These are phyloP conservation scores for Polyplosphaeria fusca DNA, from an alignment of 495 filamentous ascomycete genomes.

Conservation along the genomic window DNA sequence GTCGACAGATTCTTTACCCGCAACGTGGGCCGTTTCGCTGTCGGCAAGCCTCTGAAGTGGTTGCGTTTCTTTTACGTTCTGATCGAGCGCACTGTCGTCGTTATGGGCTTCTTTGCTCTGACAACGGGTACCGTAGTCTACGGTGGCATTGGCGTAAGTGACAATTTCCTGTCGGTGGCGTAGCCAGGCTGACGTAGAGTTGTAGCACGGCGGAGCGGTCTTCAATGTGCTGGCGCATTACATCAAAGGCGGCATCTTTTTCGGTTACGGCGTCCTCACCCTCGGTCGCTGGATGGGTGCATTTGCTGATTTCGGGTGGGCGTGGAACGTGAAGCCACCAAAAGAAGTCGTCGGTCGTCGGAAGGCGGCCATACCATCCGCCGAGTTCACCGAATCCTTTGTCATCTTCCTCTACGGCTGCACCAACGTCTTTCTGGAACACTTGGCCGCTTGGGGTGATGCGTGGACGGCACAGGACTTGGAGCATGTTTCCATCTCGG, in stretches of 20 bases:
- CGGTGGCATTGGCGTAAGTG: conserved; percentile 66
- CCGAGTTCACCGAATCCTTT: conserved; percentile 83
- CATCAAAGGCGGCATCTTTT: conserved; percentile 96
- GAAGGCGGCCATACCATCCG: conserved; percentile 67
- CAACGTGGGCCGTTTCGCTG: conserved; percentile 55
- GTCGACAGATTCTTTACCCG: conserved; percentile 49
- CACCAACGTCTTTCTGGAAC: conserved; percentile 91
- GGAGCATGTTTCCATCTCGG: conserved; percentile 88
- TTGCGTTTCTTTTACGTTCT: conserved; percentile 57
- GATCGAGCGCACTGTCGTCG: conserved; percentile 60
- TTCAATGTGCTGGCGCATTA: conserved; percentile 92
- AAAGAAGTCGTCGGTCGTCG: conserved; percentile 54
- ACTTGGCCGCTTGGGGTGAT: conserved; percentile 66
- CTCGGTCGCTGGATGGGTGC: conserved; percentile 87
- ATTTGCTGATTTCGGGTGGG: conserved; percentile 91
- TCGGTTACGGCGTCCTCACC: conserved; percentile 87
- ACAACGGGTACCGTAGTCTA: conserved; percentile 64
- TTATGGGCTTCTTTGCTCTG: conserved; percentile 64
- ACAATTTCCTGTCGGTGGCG: neutral
- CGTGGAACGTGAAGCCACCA: conserved; percentile 84
- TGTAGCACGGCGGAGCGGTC: conserved; percentile 55
- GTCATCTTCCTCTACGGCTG: conserved; percentile 86
- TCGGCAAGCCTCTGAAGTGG: conserved; percentile 57
- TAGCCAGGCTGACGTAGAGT: conserved; percentile 8
- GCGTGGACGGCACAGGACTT: conserved; percentile 76